Evolutionary conservation across 108 stramenopile genomes (phyloP).

Genomic region (Conticribra weissflogii): DNA sequence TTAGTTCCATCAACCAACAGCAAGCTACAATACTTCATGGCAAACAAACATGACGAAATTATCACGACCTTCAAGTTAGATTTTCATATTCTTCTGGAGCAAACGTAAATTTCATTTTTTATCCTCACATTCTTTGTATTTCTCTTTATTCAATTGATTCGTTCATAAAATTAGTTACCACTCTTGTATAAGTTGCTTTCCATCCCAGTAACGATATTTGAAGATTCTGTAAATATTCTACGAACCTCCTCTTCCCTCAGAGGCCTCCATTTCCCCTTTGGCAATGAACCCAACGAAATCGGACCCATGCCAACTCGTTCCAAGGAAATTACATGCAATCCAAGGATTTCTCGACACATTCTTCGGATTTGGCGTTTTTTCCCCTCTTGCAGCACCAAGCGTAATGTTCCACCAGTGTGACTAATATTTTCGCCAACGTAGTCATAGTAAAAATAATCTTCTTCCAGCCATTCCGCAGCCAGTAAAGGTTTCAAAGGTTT

Average conservation of each 20-base stretch:
- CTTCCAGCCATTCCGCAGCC: slow-evolving; percentile 59
- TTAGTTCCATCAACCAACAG: too few species aligned
- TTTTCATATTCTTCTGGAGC: too few species aligned
- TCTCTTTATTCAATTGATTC: too few species aligned
- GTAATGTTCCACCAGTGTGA: slow-evolving; percentile 29
- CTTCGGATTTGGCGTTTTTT: slow-evolving; percentile 82
- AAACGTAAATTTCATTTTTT: too few species aligned
- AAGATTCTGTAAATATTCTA: slow-evolving; percentile 18
- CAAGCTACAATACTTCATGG: too few species aligned
- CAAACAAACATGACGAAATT: too few species aligned
- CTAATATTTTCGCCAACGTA: background rate
- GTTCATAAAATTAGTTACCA: too few species aligned
- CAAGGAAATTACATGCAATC: slow-evolving; percentile 64
- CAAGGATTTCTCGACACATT: slow-evolving; percentile 72
- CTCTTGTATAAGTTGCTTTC: too few species aligned
- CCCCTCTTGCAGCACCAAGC: slow-evolving; percentile 74
- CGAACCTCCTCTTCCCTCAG: slow-evolving; percentile 37
- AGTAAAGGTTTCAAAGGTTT: slow-evolving; percentile 58
- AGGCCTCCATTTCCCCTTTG: slow-evolving; percentile 65
- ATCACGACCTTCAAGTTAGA: too few species aligned
- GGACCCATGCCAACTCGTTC: slow-evolving; percentile 68
- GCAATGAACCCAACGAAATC: slow-evolving; percentile 55
- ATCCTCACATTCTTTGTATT: too few species aligned
- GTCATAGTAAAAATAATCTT: slow-evolving; percentile 2
- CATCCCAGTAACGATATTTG: too few species aligned